Conservation (phyloP, 75 land plant species). For the Picea glauca region DNA sequence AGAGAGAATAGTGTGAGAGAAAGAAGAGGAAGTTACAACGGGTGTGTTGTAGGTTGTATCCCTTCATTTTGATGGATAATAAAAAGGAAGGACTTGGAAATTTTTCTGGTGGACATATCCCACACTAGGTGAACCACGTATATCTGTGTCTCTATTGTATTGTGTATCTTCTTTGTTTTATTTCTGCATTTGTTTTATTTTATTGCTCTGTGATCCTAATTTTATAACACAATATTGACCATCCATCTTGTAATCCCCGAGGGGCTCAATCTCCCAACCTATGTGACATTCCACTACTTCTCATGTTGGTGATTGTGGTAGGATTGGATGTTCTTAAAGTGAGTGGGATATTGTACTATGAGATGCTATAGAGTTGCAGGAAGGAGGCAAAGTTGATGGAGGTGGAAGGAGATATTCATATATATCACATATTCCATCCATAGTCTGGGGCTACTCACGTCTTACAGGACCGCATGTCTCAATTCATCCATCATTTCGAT, state of each 20-base stretch:
- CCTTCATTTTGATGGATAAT: too few relatives aligned
- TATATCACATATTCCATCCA: neutral
- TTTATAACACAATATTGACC: too few relatives aligned
- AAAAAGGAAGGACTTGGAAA: too few relatives aligned
- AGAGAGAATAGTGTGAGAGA: too few relatives aligned
- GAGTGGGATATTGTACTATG: slow-evolving; percentile 26
- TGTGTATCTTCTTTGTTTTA: too few relatives aligned
- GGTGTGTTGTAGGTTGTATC: too few relatives aligned
- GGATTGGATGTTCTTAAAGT: slow-evolving; percentile 23
- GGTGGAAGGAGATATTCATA: neutral
- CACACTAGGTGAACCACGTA: too few relatives aligned
- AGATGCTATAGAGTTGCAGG: slow-evolving; percentile 13
- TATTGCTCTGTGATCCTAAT: too few relatives aligned
- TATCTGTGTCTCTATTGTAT: too few relatives aligned
- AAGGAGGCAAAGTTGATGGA: slow-evolving; percentile 15
- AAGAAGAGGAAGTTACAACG: too few relatives aligned
- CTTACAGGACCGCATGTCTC: neutral
- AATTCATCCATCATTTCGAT: neutral
- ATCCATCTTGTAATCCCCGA: slow-evolving; percentile 18
- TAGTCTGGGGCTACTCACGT: neutral
- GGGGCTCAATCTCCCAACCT: neutral
- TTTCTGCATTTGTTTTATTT: too few relatives aligned
- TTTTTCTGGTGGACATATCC: too few relatives aligned
- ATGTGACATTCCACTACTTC: slow-evolving; percentile 10
- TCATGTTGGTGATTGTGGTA: slow-evolving; percentile 19